Conservation (phyloP, 495 filamentous ascomycete genomes). For the Aspergillus baeticus region DNA sequence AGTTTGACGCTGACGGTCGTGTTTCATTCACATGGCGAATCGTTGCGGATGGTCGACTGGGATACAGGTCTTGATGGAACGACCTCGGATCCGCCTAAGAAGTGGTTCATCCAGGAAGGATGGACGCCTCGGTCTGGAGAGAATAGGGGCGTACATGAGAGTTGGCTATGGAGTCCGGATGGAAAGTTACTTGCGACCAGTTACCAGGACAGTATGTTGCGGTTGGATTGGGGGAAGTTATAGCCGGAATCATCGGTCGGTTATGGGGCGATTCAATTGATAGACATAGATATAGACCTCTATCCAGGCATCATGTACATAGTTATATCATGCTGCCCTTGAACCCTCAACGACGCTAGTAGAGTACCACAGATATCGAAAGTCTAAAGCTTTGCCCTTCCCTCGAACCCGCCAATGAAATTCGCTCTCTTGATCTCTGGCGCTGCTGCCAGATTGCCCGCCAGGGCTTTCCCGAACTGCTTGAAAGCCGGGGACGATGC, state of each 20-base stretch:
- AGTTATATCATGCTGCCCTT: too few species aligned
- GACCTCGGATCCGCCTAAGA: slow-evolving; percentile 30
- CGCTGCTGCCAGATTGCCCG: slow-evolving; percentile 9
- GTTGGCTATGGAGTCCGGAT: slow-evolving; percentile 60
- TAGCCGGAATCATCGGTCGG: slow-evolving; percentile 6
- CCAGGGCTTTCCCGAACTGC: slow-evolving; percentile 16
- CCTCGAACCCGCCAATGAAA: slow-evolving; percentile 19
- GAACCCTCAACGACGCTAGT: too few species aligned
- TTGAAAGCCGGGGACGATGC: slow-evolving; percentile 15
- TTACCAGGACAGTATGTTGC: slow-evolving; percentile 60
- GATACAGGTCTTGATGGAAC: slow-evolving; percentile 16
- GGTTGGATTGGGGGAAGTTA: slow-evolving; percentile 29
- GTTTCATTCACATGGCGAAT: slow-evolving; percentile 49
- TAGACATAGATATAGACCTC: too few species aligned
- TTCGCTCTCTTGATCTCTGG: slow-evolving; percentile 15
- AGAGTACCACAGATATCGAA: too few species aligned
- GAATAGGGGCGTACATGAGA: slow-evolving; percentile 60
- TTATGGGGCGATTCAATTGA: too few species aligned
- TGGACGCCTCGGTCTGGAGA: slow-evolving; percentile 54
- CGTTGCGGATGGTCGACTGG: slow-evolving; percentile 42
- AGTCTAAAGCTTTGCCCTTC: slow-evolving; percentile 19
- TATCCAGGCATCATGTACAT: too few species aligned
- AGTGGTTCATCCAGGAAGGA: slow-evolving; percentile 70
- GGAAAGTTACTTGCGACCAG: slow-evolving; percentile 62
- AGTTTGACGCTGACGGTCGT: slow-evolving; percentile 62